Percentiles rank a stretch among this genome's conserved stretches.
Evolutionary conservation across 148 eudicot genomes (phyloP).

Genomic region (Camellia japonica): DNA sequence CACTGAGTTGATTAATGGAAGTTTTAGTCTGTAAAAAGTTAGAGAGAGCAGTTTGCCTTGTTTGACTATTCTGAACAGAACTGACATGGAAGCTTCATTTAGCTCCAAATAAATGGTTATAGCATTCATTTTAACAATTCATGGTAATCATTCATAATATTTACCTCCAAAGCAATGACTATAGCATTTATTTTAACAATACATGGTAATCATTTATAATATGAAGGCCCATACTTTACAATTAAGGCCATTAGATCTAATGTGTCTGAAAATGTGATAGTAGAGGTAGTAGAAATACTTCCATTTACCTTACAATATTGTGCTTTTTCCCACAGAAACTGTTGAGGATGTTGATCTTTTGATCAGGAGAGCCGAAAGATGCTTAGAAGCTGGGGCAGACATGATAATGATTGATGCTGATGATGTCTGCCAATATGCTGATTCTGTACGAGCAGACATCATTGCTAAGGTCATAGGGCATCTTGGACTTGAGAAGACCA

Average conservation of each 20-base stretch:
- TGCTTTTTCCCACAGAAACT: constrained; percentile 42
- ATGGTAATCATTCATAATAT: neutral
- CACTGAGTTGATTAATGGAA: no score
- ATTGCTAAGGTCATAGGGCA: constrained; percentile 84
- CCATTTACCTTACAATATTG: neutral
- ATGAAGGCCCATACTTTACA: neutral
- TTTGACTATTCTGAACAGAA: no score
- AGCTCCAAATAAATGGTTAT: no score
- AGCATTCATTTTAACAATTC: neutral
- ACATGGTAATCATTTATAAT: neutral
- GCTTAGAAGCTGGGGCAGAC: constrained; percentile 98
- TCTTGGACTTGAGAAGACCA: constrained; percentile 82
- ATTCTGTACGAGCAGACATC: constrained; percentile 65
- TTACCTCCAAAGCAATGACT: no score
- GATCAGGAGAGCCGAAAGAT: constrained; percentile 85
- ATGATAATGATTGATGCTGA: constrained; percentile 91
- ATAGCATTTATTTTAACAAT: neutral
- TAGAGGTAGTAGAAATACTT: neutral
- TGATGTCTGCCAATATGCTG: constrained; percentile 70
- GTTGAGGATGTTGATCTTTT: constrained; percentile 85
- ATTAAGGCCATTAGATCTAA: neutral
- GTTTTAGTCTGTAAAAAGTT: no score
- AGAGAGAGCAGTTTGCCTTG: no score
- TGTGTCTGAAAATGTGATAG: neutral
- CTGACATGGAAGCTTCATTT: neutral